phyloP scores from a whole-genome alignment of 2,329 filamentous ascomycete species.

The Blumeria graminis region DNA sequence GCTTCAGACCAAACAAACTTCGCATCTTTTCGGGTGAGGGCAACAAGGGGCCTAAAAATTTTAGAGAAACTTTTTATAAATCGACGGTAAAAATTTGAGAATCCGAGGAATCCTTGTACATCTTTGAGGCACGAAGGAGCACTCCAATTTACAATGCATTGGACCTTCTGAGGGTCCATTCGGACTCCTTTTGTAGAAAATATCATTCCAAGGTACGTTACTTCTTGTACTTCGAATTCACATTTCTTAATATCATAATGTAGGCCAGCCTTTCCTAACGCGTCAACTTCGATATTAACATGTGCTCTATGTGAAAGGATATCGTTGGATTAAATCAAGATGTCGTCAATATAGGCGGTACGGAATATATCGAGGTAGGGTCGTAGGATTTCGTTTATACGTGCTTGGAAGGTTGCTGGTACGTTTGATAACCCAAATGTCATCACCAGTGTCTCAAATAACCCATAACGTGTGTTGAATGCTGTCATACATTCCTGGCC shows the following conservation, averaged over 20 bases:
- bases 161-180: too few species aligned
- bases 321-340: background rate
- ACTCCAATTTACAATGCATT: too few species aligned
- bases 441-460: background rate
- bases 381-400: too few species aligned
- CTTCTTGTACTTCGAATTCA: background rate
- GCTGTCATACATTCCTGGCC: background rate
- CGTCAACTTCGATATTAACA: background rate
- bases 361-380: too few species aligned
- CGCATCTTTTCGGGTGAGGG: background rate
- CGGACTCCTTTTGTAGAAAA: background rate
- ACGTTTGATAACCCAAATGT: background rate
- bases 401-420: background rate
- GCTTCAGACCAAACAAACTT: background rate
- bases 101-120: background rate
- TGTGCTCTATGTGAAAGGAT: too few species aligned
- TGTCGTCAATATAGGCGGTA: background rate
- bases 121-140: background rate
- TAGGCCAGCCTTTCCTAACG: background rate
- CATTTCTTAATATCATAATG: background rate
- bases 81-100: background rate
- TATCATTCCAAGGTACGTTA: background rate
- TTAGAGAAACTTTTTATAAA: background rate
- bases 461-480: background rate
- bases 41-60: background rate